phyloP scores from a whole-genome alignment of 129 eudicot species.

The Artemisia tridentata region DNA sequence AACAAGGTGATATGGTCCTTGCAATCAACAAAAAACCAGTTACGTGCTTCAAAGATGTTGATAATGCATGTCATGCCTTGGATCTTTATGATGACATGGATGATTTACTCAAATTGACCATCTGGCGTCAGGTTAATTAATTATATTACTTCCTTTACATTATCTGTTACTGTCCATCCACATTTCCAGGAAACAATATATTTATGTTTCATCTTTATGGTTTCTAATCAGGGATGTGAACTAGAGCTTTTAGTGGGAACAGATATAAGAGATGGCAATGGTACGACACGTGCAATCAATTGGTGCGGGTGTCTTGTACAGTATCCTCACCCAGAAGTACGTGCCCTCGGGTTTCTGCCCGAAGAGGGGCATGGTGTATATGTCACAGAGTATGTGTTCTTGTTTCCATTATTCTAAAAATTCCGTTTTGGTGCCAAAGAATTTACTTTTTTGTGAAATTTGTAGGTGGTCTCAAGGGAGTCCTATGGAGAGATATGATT shows the following conservation, averaged over 20 bases:
- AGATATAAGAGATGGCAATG: constrained; percentile 85
- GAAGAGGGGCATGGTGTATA: too few relatives aligned
- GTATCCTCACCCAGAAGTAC: constrained; percentile 80
- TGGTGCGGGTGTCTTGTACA: constrained; percentile 93
- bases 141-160: not conserved
- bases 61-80: constrained; percentile 82
- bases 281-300: constrained; percentile 75
- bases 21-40: constrained; percentile 78
- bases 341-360: constrained; percentile 62
- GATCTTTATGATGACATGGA: constrained; percentile 50
- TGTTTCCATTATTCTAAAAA: too few relatives aligned
- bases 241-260: constrained; percentile 83
- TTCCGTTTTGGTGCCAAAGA: too few relatives aligned
- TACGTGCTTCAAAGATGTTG: constrained; percentile 79
- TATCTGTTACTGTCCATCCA: too few relatives aligned
- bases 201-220: constrained; percentile 5
- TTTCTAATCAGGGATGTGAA: constrained; percentile 59
- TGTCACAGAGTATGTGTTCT: too few relatives aligned
- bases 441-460: too few relatives aligned
- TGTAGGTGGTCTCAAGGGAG: too few relatives aligned
- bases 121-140: constrained; percentile 70
- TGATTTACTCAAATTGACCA: constrained; percentile 59
- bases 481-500: too few relatives aligned
- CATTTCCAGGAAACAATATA: not conserved
- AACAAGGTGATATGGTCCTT: constrained; percentile 90